Evolutionary conservation across 2,329 filamentous ascomycete species (phyloP).

Genomic region (Epichloe gansuensis): DNA sequence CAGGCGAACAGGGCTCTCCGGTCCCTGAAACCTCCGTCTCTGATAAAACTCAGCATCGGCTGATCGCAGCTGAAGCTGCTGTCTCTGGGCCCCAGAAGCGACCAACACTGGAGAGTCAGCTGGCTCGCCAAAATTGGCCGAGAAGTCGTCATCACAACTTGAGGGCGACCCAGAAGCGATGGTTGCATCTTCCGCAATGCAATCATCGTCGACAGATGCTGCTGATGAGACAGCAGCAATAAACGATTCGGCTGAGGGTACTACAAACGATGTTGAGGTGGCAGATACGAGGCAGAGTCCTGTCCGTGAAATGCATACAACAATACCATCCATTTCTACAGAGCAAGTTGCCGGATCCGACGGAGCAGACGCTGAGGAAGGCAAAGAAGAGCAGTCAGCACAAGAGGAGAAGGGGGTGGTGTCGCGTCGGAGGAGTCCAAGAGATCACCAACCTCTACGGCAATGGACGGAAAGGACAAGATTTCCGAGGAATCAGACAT

Average conservation of each 20-base stretch:
- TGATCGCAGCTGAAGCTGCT: not conserved
- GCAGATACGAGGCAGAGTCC: not conserved
- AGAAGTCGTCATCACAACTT: not conserved
- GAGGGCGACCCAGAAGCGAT: not conserved
- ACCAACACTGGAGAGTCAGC: not conserved
- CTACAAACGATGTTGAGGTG: not conserved
- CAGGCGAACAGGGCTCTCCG: not conserved
- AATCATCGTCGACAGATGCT: not conserved
- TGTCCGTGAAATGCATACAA: not conserved
- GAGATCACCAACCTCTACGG: not conserved
- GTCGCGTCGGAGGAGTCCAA: not conserved
- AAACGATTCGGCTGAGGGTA: not conserved
- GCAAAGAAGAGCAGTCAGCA: not conserved
- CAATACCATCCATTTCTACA: constrained; percentile 3
- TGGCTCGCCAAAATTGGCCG: not conserved
- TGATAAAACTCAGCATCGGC: not conserved
- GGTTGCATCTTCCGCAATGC: not conserved
- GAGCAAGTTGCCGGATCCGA: not conserved
- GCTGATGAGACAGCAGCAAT: not conserved
- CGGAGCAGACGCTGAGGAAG: not conserved
- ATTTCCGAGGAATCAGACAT: not conserved
- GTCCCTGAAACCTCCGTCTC: not conserved
- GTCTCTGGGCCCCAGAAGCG: not conserved
- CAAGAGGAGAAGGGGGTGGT: not conserved
- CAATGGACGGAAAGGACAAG: not conserved